Evolutionary conservation across 176 grass and related monocot genomes (phyloP).

Genomic region (Ensete glaucum): DNA sequence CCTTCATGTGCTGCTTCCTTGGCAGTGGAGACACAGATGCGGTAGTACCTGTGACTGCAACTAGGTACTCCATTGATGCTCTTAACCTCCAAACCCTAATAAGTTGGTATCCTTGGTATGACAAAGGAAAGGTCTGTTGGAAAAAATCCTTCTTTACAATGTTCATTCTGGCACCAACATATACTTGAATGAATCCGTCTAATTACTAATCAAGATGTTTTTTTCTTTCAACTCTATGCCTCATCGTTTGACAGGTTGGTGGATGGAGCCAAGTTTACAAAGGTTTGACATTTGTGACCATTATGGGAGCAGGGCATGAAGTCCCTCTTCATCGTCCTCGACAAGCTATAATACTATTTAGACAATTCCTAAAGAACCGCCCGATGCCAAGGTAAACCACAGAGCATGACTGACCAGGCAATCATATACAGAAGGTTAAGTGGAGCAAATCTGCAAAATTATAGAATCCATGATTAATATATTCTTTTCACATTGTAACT

Average conservation of each 20-base stretch:
- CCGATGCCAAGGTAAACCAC: constrained; percentile 24
- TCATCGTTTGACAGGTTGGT: constrained; percentile 57
- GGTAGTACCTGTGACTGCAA: constrained; percentile 95
- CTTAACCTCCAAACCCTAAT: constrained; percentile 64
- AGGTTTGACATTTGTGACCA: constrained; percentile 72
- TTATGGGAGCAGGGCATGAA: constrained; percentile 53
- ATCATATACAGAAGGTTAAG: constrained; percentile 7
- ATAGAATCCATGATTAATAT: constrained; percentile 10
- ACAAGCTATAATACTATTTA: constrained; percentile 32
- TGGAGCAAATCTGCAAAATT: background rate
- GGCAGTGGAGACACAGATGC: constrained; percentile 86
- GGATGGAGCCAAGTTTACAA: constrained; percentile 90
- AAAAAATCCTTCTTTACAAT: background rate
- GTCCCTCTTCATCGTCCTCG: constrained; percentile 40
- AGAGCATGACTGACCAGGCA: background rate
- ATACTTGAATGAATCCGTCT: background rate
- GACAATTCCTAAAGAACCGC: constrained; percentile 28
- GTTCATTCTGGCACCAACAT: background rate
- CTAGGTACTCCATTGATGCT: constrained; percentile 77
- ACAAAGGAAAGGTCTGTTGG: constrained; percentile 61
- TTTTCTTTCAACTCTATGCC: background rate
- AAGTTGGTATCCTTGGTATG: constrained; percentile 85
- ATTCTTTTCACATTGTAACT: constrained; percentile 15
- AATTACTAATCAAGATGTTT: background rate
- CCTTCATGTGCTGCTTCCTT: background rate